These are phyloP conservation scores for Aspergillus clavatus DNA, from an alignment of 2,329 filamentous ascomycete species.

Conservation along the genomic window DNA sequence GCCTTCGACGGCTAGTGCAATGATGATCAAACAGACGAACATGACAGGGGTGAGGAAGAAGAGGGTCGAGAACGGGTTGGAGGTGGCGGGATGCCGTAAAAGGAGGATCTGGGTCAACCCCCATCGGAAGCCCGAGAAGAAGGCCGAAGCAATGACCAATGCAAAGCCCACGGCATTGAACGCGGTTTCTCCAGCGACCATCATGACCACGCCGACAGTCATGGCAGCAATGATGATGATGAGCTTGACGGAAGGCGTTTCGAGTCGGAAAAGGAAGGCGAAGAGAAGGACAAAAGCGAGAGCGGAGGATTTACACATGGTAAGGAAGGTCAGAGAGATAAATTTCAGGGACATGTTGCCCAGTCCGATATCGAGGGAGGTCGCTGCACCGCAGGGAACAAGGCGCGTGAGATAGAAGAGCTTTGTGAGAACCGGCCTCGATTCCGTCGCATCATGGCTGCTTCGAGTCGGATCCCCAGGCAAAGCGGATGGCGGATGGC, in stretches of 20 bases:
- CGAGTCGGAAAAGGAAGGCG: constrained; percentile 88
- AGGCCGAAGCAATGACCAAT: constrained; percentile 86
- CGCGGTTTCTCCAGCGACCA: constrained; percentile 92
- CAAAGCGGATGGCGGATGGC: constrained; percentile 27
- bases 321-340: constrained; percentile 95
- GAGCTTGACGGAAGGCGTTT: constrained; percentile 78
- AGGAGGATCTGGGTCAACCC: constrained; percentile 96
- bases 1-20: constrained; percentile 84
- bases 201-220: constrained; percentile 92
- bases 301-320: constrained; percentile 98
- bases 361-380: constrained; percentile 89
- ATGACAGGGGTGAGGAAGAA: constrained; percentile 97
- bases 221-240: constrained; percentile 85
- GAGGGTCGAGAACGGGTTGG: constrained; percentile 93
- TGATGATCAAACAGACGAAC: constrained; percentile 74
- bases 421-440: constrained; percentile 69
- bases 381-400: constrained; percentile 85
- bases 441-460: constrained; percentile 33
- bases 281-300: constrained; percentile 93
- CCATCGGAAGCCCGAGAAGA: constrained; percentile 97
- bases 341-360: constrained; percentile 95
- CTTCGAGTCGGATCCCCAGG: constrained; percentile 41
- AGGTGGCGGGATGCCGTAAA: constrained; percentile 86
- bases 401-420: constrained; percentile 90
- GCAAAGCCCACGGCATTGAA: constrained; percentile 84